These are phyloP conservation scores for Mycosphaerelloides madeirae DNA, from an alignment of 2,329 filamentous ascomycete species.

Conservation along the genomic window DNA sequence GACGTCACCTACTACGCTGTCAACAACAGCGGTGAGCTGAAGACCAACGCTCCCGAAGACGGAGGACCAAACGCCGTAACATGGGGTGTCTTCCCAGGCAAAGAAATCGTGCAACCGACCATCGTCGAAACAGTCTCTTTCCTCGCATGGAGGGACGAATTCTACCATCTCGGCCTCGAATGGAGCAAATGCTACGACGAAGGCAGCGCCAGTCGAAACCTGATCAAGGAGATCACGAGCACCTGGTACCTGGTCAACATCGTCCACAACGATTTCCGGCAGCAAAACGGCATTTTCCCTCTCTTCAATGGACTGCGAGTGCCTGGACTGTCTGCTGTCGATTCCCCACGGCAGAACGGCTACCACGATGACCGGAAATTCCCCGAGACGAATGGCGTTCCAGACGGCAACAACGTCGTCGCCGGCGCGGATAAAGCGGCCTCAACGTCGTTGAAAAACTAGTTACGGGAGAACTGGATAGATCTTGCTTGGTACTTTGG, in stretches of 20 bases:
- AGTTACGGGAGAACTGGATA: not conserved
- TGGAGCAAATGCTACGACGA: slow-evolving; percentile 89
- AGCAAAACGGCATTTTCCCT: slow-evolving; percentile 73
- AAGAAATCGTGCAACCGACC: slow-evolving; percentile 99
- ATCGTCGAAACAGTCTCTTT: slow-evolving; percentile 98
- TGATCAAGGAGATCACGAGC: slow-evolving; percentile 81
- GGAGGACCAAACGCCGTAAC: slow-evolving; percentile 91
- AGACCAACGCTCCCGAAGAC: slow-evolving; percentile 77
- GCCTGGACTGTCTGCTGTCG: slow-evolving; percentile 52
- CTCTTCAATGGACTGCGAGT: slow-evolving; percentile 75
- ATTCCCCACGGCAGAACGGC: not conserved
- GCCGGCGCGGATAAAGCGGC: slow-evolving; percentile 25
- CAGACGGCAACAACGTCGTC: slow-evolving; percentile 27
- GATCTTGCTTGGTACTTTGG: not conserved
- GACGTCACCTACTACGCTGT: slow-evolving; percentile 94
- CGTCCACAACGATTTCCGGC: slow-evolving; percentile 97
- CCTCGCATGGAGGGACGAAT: slow-evolving; percentile 97
- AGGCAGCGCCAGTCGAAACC: slow-evolving; percentile 66
- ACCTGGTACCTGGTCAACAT: slow-evolving; percentile 95
- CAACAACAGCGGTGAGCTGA: slow-evolving; percentile 73
- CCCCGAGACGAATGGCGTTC: slow-evolving; percentile 7
- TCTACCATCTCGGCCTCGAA: slow-evolving; percentile 84
- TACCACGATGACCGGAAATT: not conserved
- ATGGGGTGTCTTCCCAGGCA: slow-evolving; percentile 97
- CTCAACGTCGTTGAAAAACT: slow-evolving; percentile 25